phyloP scores from a whole-genome alignment of 2,329 filamentous ascomycete species.

The Botrytis deweyae region DNA sequence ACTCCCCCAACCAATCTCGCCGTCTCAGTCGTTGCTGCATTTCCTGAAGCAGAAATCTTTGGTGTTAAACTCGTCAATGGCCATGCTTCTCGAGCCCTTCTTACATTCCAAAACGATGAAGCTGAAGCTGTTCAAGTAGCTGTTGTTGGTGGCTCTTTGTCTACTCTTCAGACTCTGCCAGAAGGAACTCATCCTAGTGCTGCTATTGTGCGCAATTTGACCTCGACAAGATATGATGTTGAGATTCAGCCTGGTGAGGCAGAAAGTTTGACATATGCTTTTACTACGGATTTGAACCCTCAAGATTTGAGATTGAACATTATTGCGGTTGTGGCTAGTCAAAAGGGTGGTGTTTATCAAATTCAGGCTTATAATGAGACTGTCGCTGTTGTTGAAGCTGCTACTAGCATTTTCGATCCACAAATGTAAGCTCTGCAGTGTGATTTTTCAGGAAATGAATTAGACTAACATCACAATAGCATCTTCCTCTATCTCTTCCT shows the following conservation, averaged over 20 bases:
- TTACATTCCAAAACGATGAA: slow-evolving; percentile 86
- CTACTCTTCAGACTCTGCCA: slow-evolving; percentile 54
- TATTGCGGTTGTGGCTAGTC: slow-evolving; percentile 68
- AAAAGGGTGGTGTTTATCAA: slow-evolving; percentile 69
- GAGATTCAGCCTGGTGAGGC: slow-evolving; percentile 74
- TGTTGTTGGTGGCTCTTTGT: slow-evolving; percentile 74
- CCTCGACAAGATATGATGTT: slow-evolving; percentile 69
- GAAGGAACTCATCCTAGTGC: slow-evolving; percentile 48
- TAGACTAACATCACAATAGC: slow-evolving; percentile 49
- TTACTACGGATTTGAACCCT: slow-evolving; percentile 88
- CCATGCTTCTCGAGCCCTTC: slow-evolving; percentile 75
- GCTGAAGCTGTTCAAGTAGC: slow-evolving; percentile 69
- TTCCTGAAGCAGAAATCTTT: slow-evolving; percentile 70
- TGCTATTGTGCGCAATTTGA: slow-evolving; percentile 79
- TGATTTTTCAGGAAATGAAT: background rate
- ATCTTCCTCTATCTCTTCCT: slow-evolving; percentile 98
- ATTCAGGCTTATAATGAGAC: slow-evolving; percentile 77
- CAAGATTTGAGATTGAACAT: slow-evolving; percentile 82
- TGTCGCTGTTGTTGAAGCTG: slow-evolving; percentile 84
- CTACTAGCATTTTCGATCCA: slow-evolving; percentile 88
- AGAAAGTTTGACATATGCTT: slow-evolving; percentile 76
- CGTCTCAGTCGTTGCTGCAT: slow-evolving; percentile 63
- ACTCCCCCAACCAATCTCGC: slow-evolving; percentile 50
- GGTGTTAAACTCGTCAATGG: slow-evolving; percentile 96
- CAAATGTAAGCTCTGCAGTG: slow-evolving; percentile 60